These are phyloP conservation scores for Suillus americanus DNA, from an alignment of 768 basidiomycete genomes.

Conservation along the genomic window DNA sequence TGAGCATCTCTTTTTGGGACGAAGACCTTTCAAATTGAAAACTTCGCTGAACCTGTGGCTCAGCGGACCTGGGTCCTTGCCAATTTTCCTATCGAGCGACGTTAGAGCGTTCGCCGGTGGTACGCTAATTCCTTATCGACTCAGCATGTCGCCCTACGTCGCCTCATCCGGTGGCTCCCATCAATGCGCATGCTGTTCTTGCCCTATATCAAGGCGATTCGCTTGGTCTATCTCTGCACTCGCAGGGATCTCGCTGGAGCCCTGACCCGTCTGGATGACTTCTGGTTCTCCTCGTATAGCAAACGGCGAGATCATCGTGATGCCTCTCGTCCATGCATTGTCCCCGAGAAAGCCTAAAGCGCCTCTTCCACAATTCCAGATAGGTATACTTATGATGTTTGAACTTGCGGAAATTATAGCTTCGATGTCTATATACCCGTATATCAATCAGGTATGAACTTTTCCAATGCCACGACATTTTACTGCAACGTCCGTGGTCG, in stretches of 20 bases:
- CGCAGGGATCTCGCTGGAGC: neutral
- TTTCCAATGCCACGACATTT: neutral
- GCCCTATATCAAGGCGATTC: neutral
- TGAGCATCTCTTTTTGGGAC: neutral
- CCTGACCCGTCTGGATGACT: neutral
- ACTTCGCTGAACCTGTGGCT: neutral
- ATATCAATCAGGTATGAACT: neutral
- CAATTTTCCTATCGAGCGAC: neutral
- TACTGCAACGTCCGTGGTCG: neutral
- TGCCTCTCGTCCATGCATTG: neutral
- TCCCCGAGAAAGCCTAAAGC: neutral
- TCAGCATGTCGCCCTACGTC: neutral
- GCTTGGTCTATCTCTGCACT: neutral
- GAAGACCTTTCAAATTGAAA: neutral
- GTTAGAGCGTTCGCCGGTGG: neutral
- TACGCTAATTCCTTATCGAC: neutral
- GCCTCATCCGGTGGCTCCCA: neutral
- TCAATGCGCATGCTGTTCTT: neutral
- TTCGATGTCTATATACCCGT: neutral
- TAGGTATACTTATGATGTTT: neutral
- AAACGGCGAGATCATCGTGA: neutral
- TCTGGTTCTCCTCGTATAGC: neutral
- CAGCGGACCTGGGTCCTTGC: neutral
- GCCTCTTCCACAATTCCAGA: neutral
- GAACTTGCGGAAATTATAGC: neutral